Conservation (phyloP, 2,329 filamentous ascomycete species). For the Penicillium griseofulvum region DNA sequence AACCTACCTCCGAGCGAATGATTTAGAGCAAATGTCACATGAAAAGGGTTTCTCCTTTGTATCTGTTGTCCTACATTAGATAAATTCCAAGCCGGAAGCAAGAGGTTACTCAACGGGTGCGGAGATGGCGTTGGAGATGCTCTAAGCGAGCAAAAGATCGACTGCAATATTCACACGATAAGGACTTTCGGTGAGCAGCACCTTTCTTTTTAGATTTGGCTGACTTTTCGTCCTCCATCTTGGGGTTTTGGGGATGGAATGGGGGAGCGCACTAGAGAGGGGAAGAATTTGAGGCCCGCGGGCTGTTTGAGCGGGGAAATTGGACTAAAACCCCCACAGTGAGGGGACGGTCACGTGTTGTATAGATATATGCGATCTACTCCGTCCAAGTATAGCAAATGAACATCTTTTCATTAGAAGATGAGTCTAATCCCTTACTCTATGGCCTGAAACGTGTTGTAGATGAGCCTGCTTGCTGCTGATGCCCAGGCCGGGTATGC, state of each 20-base stretch:
- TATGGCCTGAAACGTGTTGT: background rate
- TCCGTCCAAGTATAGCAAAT: background rate
- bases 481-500: constrained; percentile 1
- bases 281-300: constrained; percentile 25
- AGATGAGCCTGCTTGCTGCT: background rate
- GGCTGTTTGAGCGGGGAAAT: constrained; percentile 35
- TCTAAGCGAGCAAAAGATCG: constrained; percentile 49
- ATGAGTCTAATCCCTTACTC: background rate
- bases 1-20: constrained; percentile 47
- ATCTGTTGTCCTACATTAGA: constrained; percentile 37
- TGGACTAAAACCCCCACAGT: constrained; percentile 23
- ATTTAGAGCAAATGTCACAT: constrained; percentile 50
- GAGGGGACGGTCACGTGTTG: constrained; percentile 25
- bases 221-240: constrained; percentile 42
- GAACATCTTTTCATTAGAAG: too few species aligned
- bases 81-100: constrained; percentile 1
- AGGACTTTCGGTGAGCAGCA: constrained; percentile 44
- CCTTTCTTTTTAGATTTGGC: constrained; percentile 43
- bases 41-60: constrained; percentile 52
- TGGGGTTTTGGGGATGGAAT: constrained; percentile 20
- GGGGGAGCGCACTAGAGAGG: constrained; percentile 21
- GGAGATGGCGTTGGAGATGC: constrained; percentile 52
- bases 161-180: constrained; percentile 50
- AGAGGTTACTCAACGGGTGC: constrained; percentile 47
- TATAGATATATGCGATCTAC: background rate